Conservation (phyloP, 208 protist species). For the Leishmania major region DNA sequence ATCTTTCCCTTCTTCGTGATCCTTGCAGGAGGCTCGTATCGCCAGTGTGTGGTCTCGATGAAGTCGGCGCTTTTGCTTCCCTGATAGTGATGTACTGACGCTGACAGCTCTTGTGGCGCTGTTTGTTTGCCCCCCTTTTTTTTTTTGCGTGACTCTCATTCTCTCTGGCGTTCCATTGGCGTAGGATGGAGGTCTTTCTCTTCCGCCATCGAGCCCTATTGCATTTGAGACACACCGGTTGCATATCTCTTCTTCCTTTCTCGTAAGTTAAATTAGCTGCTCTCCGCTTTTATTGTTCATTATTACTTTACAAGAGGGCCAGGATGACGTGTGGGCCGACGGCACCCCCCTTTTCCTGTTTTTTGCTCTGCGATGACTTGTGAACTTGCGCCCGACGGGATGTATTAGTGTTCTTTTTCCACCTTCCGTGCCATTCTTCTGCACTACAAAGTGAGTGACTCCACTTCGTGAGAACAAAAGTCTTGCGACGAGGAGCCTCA, state of each 20-base stretch:
- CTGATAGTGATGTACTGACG: neutral
- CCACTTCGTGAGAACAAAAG: constrained; percentile 2
- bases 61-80: constrained; percentile 3
- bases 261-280: too few relatives aligned
- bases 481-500: constrained; percentile 6
- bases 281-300: neutral
- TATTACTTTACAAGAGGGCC: neutral
- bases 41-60: neutral
- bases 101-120: neutral
- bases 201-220: neutral
- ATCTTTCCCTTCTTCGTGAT: constrained; percentile 5
- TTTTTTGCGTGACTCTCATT: neutral
- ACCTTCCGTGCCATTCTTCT: neutral
- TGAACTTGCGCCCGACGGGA: neutral
- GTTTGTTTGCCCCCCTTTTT: neutral
- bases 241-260: neutral
- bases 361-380: neutral
- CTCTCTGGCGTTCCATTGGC: neutral
- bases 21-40: constrained; percentile 6
- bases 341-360: neutral
- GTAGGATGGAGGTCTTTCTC: neutral
- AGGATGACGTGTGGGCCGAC: neutral
- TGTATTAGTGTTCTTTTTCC: neutral
- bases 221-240: neutral
- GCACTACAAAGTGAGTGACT: neutral